These are phyloP conservation scores for Penicillium chermesinum DNA, from an alignment of 495 filamentous ascomycete species.

Conservation along the genomic window DNA sequence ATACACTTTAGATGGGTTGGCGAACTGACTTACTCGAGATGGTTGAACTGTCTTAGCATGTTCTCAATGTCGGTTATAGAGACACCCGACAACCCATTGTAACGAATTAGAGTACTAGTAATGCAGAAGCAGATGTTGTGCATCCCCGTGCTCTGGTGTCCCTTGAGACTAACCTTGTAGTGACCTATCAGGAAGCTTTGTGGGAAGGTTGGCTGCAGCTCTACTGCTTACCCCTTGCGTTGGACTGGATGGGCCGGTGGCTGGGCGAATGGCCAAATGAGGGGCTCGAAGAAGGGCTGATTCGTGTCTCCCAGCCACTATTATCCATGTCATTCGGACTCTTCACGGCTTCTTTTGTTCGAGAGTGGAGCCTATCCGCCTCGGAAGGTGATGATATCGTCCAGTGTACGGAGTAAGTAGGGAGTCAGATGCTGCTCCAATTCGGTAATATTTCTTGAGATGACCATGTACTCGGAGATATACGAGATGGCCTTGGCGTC, in stretches of 20 bases:
- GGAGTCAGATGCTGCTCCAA: too few species aligned
- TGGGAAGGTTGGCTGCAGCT: conserved; percentile 7
- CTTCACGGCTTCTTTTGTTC: conserved; percentile 1
- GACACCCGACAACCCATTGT: too few species aligned
- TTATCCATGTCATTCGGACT: background rate
- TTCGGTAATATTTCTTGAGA: too few species aligned
- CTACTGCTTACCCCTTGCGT: conserved; percentile 21
- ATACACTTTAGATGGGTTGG: too few species aligned
- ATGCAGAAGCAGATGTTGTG: conserved; percentile 7
- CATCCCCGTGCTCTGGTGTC: conserved; percentile 1
- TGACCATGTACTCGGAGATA: too few species aligned
- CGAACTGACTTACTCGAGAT: background rate
- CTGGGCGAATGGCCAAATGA: background rate
- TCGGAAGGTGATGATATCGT: background rate
- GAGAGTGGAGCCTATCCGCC: background rate
- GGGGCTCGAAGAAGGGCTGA: background rate
- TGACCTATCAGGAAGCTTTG: conserved; percentile 10
- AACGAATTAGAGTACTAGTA: background rate
- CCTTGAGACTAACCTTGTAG: conserved; percentile 3
- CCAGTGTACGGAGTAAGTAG: too few species aligned
- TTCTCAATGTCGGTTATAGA: too few species aligned
- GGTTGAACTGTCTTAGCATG: too few species aligned
- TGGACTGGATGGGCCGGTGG: conserved; percentile 5
- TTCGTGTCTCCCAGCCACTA: conserved; percentile 1
- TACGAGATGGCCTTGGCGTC: too few species aligned